Percentiles rank a stretch among this genome's conserved stretches.
Evolutionary conservation across 345 rosid species (phyloP).

Genomic region (Bruguiera gymnorhiza): DNA sequence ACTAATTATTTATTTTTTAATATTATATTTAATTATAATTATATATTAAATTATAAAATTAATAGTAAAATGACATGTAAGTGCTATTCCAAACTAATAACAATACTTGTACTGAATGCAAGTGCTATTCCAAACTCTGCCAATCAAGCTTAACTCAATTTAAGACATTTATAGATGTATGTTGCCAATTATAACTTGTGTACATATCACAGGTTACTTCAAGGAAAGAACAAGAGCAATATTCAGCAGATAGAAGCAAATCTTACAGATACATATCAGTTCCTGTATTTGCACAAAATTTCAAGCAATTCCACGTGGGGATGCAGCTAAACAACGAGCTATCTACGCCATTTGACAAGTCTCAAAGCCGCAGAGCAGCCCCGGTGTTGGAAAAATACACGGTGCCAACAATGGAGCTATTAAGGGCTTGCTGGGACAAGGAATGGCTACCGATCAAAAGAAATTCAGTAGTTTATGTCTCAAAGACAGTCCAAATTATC

Average conservation of each 20-base stretch:
- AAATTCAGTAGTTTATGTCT: slow-evolving; percentile 62
- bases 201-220: slow-evolving; percentile 62
- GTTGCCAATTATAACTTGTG: background rate
- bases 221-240: slow-evolving; percentile 87
- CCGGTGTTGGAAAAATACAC: slow-evolving; percentile 53
- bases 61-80: too few species aligned
- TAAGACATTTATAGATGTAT: too few species aligned
- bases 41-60: too few species aligned
- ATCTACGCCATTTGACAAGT: slow-evolving; percentile 56
- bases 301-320: slow-evolving; percentile 70
- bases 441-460: slow-evolving; percentile 71
- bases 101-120: too few species aligned
- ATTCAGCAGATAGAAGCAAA: slow-evolving; percentile 57
- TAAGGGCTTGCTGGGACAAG: slow-evolving; percentile 72
- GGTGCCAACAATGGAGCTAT: slow-evolving; percentile 56
- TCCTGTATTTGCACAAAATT: slow-evolving; percentile 48
- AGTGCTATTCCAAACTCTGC: too few species aligned
- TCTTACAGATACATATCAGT: slow-evolving; percentile 69
- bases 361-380: slow-evolving; percentile 62
- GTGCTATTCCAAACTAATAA: too few species aligned
- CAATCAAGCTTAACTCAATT: too few species aligned
- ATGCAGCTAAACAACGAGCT: slow-evolving; percentile 49
- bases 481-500: slow-evolving; percentile 66
- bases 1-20: too few species aligned
- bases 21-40: too few species aligned